phyloP scores from a whole-genome alignment of 78 protist genomes.

The Parvularia atlantis region DNA sequence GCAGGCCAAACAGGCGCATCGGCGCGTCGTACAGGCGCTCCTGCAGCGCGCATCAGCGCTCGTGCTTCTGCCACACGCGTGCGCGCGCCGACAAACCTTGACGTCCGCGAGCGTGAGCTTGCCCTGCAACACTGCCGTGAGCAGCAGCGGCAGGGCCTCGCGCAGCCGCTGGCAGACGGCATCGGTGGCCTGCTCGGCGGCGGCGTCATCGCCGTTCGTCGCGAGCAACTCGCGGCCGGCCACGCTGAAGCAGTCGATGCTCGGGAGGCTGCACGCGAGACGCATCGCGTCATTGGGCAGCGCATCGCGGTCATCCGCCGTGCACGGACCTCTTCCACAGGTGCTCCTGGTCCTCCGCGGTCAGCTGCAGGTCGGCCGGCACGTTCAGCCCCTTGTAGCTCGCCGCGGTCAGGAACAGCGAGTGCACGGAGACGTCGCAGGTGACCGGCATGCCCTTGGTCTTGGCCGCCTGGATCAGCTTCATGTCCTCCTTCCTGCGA shows the following conservation, averaged over 20 bases:
- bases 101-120: slow-evolving; percentile 46
- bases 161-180: slow-evolving; percentile 1
- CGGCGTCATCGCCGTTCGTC: too few species aligned
- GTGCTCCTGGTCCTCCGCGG: too few species aligned
- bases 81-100: slow-evolving; percentile 19
- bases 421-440: slow-evolving; percentile 55
- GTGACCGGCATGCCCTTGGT: slow-evolving; percentile 45
- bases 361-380: too few species aligned
- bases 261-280: too few species aligned
- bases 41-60: neutral
- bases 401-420: slow-evolving; percentile 30
- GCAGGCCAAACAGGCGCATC: slow-evolving; percentile 29
- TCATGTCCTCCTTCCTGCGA: too few species aligned
- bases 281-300: too few species aligned
- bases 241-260: too few species aligned
- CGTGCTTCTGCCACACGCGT: neutral
- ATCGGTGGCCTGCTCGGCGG: too few species aligned
- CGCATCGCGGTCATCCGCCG: too few species aligned
- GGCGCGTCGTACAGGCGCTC: slow-evolving; percentile 15
- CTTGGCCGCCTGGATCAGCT: slow-evolving; percentile 53
- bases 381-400: too few species aligned
- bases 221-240: too few species aligned
- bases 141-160: slow-evolving; percentile 50
- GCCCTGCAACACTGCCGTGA: slow-evolving; percentile 46
- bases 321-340: too few species aligned